These are phyloP conservation scores for Metschnikowia aberdeeniae DNA, from an alignment of 805 yeast genomes.

Conservation along the genomic window DNA sequence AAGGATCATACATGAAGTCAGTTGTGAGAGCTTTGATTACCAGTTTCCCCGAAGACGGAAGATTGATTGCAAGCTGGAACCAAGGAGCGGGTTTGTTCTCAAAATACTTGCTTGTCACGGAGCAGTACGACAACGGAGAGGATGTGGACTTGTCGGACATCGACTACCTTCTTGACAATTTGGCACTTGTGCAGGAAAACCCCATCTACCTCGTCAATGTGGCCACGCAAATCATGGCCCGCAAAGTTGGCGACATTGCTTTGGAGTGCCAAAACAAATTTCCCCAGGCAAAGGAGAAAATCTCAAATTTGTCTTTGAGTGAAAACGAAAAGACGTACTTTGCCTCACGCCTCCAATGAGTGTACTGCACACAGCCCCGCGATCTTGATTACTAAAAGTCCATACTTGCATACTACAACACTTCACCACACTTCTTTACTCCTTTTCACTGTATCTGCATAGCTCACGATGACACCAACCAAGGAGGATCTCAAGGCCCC, in stretches of 20 bases:
- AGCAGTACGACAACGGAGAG: slow-evolving; percentile 13
- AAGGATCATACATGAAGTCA: slow-evolving; percentile 29
- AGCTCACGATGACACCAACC: slow-evolving; percentile 23
- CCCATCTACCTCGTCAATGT: slow-evolving; percentile 22
- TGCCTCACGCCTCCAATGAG: slow-evolving; percentile 2
- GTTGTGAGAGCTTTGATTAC: slow-evolving; percentile 38
- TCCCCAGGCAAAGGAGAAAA: slow-evolving; percentile 27
- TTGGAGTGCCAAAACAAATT: slow-evolving; percentile 18
- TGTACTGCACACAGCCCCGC: slow-evolving; percentile 2
- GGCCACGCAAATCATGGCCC: slow-evolving; percentile 52
- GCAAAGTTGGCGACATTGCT: slow-evolving; percentile 41
- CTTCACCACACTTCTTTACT: not conserved
- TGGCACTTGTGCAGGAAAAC: slow-evolving; percentile 38
- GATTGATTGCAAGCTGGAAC: slow-evolving; percentile 46
- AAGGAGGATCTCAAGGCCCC: slow-evolving; percentile 46
- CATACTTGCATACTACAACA: not conserved
- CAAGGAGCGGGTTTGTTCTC: slow-evolving; percentile 57
- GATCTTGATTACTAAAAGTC: slow-evolving; percentile 1
- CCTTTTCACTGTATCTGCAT: not conserved
- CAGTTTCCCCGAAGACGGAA: slow-evolving; percentile 41
- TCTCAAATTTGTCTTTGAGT: slow-evolving; percentile 40
- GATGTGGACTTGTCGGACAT: slow-evolving; percentile 20
- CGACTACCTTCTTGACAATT: slow-evolving; percentile 40
- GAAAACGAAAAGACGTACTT: slow-evolving; percentile 43
- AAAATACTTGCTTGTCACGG: slow-evolving; percentile 39